A percentile compares a stretch with the other conserved stretches of the same genome.
Conservation (phyloP, 163 green algal genomes). For the Botryococcus braunii region DNA sequence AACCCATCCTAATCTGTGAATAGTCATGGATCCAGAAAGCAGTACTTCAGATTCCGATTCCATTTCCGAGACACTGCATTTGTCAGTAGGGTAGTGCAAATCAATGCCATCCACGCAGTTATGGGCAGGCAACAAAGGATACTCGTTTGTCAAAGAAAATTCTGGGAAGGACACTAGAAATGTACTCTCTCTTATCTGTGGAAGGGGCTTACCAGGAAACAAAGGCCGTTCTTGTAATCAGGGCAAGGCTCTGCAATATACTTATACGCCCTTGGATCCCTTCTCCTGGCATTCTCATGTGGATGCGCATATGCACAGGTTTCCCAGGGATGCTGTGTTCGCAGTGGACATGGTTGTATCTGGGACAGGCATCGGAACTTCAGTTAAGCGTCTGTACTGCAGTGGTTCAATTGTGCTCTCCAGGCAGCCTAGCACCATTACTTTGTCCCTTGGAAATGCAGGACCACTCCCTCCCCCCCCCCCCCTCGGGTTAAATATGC, state of each 20-base stretch:
- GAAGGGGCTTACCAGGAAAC: conserved; percentile 3
- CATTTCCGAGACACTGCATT: not conserved
- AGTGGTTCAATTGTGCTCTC: no score
- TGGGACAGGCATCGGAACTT: no score
- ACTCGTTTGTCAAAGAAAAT: not conserved
- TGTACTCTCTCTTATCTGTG: not conserved
- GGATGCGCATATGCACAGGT: conserved; percentile 6
- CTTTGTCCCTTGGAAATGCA: no score
- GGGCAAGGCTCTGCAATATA: conserved; percentile 14
- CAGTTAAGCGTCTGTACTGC: no score
- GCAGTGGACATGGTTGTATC: conserved; percentile 9
- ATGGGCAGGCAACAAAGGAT: not conserved
- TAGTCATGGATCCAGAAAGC: not conserved
- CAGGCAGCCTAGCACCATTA: no score
- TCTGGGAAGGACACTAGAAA: not conserved
- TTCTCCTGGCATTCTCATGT: conserved; percentile 6
- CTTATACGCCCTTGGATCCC: conserved; percentile 5
- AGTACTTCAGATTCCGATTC: not conserved
- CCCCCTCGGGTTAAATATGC: no score
- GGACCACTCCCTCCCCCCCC: no score
- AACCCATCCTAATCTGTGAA: not conserved
- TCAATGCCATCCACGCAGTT: not conserved
- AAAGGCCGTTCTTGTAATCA: conserved; percentile 12
- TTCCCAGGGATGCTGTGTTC: conserved; percentile 10
- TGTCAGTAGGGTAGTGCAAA: not conserved